Conservation (phyloP, 768 basidiomycete genomes). For the button mushroom (Agaricus bisporus) region DNA sequence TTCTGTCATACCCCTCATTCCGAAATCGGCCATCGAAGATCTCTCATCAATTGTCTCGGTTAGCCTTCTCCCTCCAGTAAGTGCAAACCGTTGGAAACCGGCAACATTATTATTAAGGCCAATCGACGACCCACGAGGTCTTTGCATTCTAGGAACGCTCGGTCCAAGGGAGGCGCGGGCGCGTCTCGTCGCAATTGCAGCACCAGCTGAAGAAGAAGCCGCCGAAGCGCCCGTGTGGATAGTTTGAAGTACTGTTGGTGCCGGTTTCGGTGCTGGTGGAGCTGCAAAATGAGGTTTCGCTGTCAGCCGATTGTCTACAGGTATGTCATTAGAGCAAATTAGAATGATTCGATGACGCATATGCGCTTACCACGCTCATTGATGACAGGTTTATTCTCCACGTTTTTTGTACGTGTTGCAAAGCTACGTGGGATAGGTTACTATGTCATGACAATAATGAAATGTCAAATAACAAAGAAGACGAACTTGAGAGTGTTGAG, state of each 20-base stretch:
- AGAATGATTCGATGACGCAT: not conserved
- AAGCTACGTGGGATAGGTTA: slow-evolving; percentile 38
- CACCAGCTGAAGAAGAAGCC: slow-evolving; percentile 17
- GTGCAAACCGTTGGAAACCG: slow-evolving; percentile 31
- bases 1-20: slow-evolving; percentile 46
- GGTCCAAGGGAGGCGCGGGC: slow-evolving; percentile 32
- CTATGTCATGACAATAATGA: not conserved
- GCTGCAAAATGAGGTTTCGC: slow-evolving; percentile 66
- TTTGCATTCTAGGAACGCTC: slow-evolving; percentile 18
- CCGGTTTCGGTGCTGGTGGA: slow-evolving; percentile 36
- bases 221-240: slow-evolving; percentile 22
- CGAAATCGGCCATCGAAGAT: slow-evolving; percentile 21
- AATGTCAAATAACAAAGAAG: not conserved
- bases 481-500: slow-evolving; percentile 85
- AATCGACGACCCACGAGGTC: slow-evolving; percentile 28
- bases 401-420: slow-evolving; percentile 77
- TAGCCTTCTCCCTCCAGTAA: slow-evolving; percentile 25
- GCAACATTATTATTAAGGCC: slow-evolving; percentile 20
- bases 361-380: slow-evolving; percentile 62
- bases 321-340: not conserved
- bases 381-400: slow-evolving; percentile 77
- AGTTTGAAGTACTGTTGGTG: slow-evolving; percentile 40
- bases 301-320: slow-evolving; percentile 49
- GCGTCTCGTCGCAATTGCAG: slow-evolving; percentile 14
- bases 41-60: slow-evolving; percentile 23